A percentile compares a stretch with the other conserved stretches of the same genome.
These are phyloP conservation scores for Aspergillus tanneri DNA, from an alignment of 2,329 filamentous ascomycete genomes.

Conservation along the genomic window DNA sequence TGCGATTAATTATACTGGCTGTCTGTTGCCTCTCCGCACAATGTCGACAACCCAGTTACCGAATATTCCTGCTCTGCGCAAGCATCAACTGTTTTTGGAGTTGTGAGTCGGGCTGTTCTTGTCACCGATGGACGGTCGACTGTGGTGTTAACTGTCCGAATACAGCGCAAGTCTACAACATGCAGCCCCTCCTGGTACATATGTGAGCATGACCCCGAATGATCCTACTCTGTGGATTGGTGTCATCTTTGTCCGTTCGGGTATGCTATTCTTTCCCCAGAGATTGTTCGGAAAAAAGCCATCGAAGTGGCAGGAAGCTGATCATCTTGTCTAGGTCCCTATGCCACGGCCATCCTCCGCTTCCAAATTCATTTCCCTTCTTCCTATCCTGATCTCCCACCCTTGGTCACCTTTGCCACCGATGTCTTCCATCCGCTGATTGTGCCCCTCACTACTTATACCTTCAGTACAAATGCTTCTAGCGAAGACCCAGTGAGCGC, in stretches of 20 bases:
- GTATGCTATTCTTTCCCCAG: constrained; percentile 48
- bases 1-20: neutral
- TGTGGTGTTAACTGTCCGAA: constrained; percentile 9
- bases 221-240: constrained; percentile 83
- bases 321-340: constrained; percentile 67
- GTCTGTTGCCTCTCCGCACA: constrained; percentile 1
- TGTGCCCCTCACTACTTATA: constrained; percentile 90
- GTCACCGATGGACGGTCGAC: no score
- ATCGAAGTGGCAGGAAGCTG: constrained; percentile 3
- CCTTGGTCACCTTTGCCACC: constrained; percentile 81
- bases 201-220: constrained; percentile 77
- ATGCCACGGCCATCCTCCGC: constrained; percentile 79
- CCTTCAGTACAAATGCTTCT: constrained; percentile 77
- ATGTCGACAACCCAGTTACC: constrained; percentile 35
- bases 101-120: constrained; percentile 60
- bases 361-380: constrained; percentile 87
- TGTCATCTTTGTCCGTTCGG: constrained; percentile 87
- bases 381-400: constrained; percentile 74
- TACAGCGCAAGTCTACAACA: constrained; percentile 74
- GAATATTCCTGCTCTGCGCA: constrained; percentile 57
- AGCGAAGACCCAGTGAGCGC: constrained; percentile 77
- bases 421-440: constrained; percentile 95
- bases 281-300: neutral
- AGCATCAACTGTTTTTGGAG: constrained; percentile 75
- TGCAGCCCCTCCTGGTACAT: constrained; percentile 81